These are phyloP conservation scores for Boletellus emodensis DNA, from an alignment of 768 basidiomycete genomes.

Conservation along the genomic window DNA sequence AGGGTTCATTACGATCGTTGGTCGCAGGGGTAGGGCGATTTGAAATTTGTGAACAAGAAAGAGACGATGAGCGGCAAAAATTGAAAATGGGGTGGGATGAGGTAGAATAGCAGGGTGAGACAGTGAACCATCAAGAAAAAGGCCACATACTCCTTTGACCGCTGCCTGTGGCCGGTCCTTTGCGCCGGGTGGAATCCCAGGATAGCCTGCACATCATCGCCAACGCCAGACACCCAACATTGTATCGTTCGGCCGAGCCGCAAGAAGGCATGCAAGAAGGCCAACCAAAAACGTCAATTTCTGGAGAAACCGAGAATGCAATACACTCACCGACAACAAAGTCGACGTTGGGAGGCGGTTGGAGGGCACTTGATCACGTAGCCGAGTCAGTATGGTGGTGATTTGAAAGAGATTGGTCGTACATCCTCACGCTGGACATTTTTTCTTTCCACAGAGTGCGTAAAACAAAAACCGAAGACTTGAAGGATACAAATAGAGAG, in stretches of 20 bases:
- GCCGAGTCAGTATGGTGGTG: not conserved
- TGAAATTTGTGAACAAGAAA: slow-evolving; percentile 1
- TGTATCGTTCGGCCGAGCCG: not conserved
- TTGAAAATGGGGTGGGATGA: not conserved
- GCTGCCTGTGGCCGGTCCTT: slow-evolving; percentile 77
- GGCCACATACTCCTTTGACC: slow-evolving; percentile 72
- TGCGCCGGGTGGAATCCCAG: slow-evolving; percentile 79
- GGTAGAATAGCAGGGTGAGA: not conserved
- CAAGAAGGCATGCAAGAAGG: not conserved
- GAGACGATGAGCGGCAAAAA: not conserved
- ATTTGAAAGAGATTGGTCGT: slow-evolving; percentile 16
- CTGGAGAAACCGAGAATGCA: not conserved
- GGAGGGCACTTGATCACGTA: slow-evolving; percentile 56
- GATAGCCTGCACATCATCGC: slow-evolving; percentile 54
- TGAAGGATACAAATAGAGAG: not conserved
- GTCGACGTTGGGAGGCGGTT: slow-evolving; percentile 85
- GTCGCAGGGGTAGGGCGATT: not conserved
- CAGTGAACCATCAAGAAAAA: not conserved
- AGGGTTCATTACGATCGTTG: not conserved
- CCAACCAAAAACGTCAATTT: slow-evolving; percentile 2
- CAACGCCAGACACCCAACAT: not conserved
- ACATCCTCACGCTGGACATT: slow-evolving; percentile 49
- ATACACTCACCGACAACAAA: slow-evolving; percentile 68
- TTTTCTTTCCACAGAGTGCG: not conserved
- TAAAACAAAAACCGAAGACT: not conserved